phyloP scores from a whole-genome alignment of 148 eudicot genomes.

The Rhododendron molle region DNA sequence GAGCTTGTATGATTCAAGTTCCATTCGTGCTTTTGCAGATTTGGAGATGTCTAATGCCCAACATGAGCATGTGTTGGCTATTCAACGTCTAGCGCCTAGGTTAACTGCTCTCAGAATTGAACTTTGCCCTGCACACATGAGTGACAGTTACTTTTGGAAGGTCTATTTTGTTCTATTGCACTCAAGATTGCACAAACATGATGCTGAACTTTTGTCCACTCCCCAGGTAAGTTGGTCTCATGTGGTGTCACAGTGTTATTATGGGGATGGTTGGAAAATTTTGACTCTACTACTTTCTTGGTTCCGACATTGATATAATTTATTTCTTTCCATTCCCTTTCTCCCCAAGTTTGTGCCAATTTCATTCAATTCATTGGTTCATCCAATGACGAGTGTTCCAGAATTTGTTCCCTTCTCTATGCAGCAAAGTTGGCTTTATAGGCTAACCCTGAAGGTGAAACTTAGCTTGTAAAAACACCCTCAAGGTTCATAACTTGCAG shows the following conservation, averaged over 20 bases:
- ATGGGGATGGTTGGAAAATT: background rate
- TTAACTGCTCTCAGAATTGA: constrained; percentile 90
- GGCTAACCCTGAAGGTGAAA: background rate
- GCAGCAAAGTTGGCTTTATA: background rate
- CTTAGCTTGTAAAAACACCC: background rate
- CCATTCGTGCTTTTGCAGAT: constrained; percentile 32
- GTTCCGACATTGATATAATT: background rate
- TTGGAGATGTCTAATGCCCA: constrained; percentile 73
- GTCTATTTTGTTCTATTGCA: constrained; percentile 83
- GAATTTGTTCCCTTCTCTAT: background rate
- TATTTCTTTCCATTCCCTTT: background rate
- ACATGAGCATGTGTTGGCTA: constrained; percentile 55
- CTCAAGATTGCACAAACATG: constrained; percentile 71
- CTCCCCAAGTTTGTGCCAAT: background rate
- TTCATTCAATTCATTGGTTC: background rate
- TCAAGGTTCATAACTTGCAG: background rate
- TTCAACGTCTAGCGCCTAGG: constrained; percentile 65
- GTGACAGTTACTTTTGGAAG: constrained; percentile 82
- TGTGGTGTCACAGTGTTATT: background rate
- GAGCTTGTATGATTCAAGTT: background rate
- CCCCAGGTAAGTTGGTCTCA: constrained; percentile 47
- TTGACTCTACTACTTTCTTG: background rate
- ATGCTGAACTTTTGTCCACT: constrained; percentile 68
- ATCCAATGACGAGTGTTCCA: background rate
- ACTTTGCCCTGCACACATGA: constrained; percentile 83